A percentile compares a stretch with the other conserved stretches of the same genome.
Evolutionary conservation across 106 monocot genomes (phyloP).

Genomic region (Phalaenopsis aphrodite): DNA sequence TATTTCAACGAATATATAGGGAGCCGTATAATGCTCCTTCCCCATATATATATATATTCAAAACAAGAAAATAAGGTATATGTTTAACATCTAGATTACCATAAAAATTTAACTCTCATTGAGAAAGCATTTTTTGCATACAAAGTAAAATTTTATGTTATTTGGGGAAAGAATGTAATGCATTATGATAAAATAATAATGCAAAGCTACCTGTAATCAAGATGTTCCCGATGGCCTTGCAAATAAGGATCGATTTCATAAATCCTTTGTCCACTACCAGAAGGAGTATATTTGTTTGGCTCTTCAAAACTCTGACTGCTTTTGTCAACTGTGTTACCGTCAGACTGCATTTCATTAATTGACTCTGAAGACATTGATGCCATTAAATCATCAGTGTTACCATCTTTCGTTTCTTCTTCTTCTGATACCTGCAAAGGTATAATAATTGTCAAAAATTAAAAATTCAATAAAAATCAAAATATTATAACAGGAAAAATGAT

Average conservation of each 20-base stretch:
- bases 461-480: not conserved
- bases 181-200: not conserved
- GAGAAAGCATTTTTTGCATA: not conserved
- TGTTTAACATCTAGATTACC: not conserved
- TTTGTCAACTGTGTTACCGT: slow-evolving; percentile 3
- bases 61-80: not conserved
- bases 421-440: slow-evolving; percentile 16
- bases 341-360: slow-evolving; percentile 1
- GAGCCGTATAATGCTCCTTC: not conserved
- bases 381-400: slow-evolving; percentile 1
- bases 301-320: slow-evolving; percentile 13
- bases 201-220: slow-evolving; percentile 67
- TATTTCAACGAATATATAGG: no score
- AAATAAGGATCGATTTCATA: slow-evolving; percentile 80
- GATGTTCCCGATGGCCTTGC: slow-evolving; percentile 55
- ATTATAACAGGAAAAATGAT: no score
- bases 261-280: slow-evolving; percentile 76
- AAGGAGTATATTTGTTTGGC: slow-evolving; percentile 33
- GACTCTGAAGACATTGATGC: slow-evolving; percentile 2
- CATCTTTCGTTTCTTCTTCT: slow-evolving; percentile 16
- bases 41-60: not conserved
- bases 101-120: not conserved
- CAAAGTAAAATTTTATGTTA: not conserved
- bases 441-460: not conserved
- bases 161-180: not conserved